A percentile compares a stretch with the other conserved stretches of the same genome.
Conservation (phyloP, 176 grass and related monocot species). For the Cenchrus fungigraminus region DNA sequence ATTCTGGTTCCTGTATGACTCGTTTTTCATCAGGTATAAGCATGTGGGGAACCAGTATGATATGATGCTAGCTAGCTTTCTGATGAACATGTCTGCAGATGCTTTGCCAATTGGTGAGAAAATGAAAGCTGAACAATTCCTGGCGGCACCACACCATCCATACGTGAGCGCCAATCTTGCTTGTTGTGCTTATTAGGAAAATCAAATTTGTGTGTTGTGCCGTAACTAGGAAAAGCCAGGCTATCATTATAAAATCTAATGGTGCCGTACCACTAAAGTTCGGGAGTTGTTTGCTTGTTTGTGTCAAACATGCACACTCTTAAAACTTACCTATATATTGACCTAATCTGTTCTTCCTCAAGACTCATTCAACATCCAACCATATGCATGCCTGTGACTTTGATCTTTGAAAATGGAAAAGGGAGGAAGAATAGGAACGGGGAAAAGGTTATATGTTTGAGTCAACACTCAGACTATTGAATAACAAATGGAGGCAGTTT, state of each 20-base stretch:
- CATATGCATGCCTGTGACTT: not conserved
- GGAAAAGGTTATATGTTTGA: not conserved
- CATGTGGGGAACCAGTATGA: not conserved
- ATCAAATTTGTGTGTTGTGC: not conserved
- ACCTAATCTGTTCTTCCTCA: not conserved
- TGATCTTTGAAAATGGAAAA: not conserved
- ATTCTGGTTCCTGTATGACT: not conserved
- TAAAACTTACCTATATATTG: not conserved
- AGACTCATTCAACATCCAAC: not conserved
- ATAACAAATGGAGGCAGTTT: too few relatives aligned
- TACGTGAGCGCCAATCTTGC: not conserved
- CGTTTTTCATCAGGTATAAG: not conserved
- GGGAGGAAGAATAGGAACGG: not conserved
- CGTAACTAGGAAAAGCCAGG: not conserved
- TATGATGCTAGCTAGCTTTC: too few relatives aligned
- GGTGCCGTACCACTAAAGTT: not conserved
- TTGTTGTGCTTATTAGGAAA: not conserved
- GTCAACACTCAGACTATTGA: not conserved
- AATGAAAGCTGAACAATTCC: not conserved
- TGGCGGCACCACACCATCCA: too few relatives aligned
- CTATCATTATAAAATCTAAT: not conserved
- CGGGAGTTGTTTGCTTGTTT: not conserved
- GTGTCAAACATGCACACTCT: not conserved
- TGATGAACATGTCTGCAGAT: slow-evolving; percentile 24
- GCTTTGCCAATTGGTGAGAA: not conserved